Conservation (phyloP, 2,329 filamentous ascomycete species). For the Plectosphaerella cucumerina region DNA sequence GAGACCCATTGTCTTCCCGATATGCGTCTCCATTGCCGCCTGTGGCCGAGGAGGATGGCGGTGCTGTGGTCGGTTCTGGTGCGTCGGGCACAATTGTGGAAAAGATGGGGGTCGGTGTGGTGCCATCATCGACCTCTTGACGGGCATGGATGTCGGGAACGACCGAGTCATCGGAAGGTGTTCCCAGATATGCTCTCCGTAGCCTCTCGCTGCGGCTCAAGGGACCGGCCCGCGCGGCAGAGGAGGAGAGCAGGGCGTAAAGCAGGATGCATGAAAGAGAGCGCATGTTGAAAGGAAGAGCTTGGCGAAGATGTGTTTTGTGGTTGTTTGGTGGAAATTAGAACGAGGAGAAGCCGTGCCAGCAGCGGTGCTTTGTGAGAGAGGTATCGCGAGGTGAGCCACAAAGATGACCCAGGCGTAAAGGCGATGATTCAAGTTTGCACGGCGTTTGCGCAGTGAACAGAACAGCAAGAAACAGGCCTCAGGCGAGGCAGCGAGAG, state of each 20-base stretch:
- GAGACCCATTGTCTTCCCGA: neutral
- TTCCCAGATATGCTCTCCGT: neutral
- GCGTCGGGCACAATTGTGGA: constrained; percentile 6
- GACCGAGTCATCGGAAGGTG: neutral
- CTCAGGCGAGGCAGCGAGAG: neutral
- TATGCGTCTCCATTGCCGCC: neutral
- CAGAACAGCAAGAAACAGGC: neutral
- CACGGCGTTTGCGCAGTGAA: neutral
- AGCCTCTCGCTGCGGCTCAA: constrained; percentile 9
- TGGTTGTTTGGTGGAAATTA: neutral
- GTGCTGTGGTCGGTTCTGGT: neutral
- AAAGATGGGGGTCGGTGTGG: constrained; percentile 12
- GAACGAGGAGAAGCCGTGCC: neutral
- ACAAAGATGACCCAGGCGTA: neutral
- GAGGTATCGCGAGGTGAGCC: neutral
- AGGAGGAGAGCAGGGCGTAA: constrained; percentile 9
- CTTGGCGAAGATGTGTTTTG: neutral
- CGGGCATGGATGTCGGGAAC: neutral
- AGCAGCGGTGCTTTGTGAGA: neutral
- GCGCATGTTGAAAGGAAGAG: constrained; percentile 2
- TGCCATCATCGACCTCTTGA: constrained; percentile 6
- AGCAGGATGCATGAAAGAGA: constrained; percentile 6
- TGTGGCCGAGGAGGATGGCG: neutral
- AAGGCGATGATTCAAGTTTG: neutral
- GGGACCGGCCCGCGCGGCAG: constrained; percentile 12